Evolutionary conservation across 208 protist species (phyloP).

Genomic region (Leptomonas seymouri): DNA sequence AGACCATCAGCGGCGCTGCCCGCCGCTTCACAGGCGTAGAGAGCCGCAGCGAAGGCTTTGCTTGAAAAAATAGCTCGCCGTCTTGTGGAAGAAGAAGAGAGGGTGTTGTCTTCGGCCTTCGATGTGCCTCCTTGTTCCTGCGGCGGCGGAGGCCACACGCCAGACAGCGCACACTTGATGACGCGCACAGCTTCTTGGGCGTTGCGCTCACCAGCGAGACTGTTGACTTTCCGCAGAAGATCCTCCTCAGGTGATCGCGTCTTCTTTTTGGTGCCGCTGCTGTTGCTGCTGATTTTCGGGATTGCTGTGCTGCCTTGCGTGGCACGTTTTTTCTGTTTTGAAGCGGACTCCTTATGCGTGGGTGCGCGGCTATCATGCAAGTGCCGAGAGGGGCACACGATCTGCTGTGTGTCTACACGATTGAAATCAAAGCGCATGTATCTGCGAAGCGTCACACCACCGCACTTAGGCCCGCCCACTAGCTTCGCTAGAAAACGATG

Average conservation of each 20-base stretch:
- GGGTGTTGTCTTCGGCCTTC: neutral
- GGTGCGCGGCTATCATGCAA: too few species aligned
- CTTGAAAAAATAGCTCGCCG: constrained; percentile 22
- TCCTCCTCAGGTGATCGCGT: constrained; percentile 14
- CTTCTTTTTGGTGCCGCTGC: neutral
- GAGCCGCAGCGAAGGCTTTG: constrained; percentile 45
- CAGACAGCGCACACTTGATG: constrained; percentile 14
- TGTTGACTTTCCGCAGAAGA: constrained; percentile 30
- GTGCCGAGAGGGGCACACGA: too few species aligned
- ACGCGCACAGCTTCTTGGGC: constrained; percentile 26
- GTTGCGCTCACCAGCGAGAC: constrained; percentile 27
- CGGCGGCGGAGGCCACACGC: neutral
- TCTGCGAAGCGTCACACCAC: too few species aligned
- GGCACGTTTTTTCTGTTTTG: too few species aligned
- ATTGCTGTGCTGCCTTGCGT: too few species aligned
- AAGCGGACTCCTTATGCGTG: too few species aligned
- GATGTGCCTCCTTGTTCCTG: neutral
- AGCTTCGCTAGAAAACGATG: too few species aligned
- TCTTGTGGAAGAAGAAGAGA: neutral
- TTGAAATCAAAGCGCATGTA: too few species aligned
- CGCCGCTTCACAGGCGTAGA: constrained; percentile 51
- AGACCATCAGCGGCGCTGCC: constrained; percentile 40
- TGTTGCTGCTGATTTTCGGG: neutral
- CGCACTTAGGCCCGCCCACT: too few species aligned
- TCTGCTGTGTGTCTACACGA: too few species aligned